Conservation (phyloP, 2,329 filamentous ascomycete genomes). For the Cladosporium sp. region DNA sequence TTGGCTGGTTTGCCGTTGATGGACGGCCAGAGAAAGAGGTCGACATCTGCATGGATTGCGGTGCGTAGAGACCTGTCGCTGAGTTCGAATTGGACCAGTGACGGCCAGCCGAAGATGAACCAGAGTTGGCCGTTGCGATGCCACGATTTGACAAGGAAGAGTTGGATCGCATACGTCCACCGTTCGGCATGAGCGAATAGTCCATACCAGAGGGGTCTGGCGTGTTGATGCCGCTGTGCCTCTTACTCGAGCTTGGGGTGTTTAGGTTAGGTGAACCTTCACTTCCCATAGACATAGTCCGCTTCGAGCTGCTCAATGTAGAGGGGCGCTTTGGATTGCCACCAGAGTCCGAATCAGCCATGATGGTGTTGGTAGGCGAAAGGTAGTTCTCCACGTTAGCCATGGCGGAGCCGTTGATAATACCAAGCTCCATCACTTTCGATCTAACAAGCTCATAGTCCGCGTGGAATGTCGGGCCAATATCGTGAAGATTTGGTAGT, state of each 20-base stretch:
- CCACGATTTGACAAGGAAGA: conserved; percentile 49
- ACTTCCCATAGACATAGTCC: conserved; percentile 35
- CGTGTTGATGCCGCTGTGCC: conserved; percentile 62
- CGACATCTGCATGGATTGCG: conserved; percentile 36
- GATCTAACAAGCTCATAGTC: conserved; percentile 76
- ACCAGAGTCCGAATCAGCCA: conserved; percentile 30
- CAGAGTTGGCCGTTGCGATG: conserved; percentile 13
- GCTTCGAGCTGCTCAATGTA: conserved; percentile 34
- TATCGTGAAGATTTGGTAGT: conserved; percentile 64
- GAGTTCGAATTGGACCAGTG: conserved; percentile 25
- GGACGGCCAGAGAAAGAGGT: conserved; percentile 38
- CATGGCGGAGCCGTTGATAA: conserved; percentile 68
- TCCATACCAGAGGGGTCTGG: conserved; percentile 18
- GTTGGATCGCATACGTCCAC: conserved; percentile 49
- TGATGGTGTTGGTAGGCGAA: conserved; percentile 45
- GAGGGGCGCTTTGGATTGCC: conserved; percentile 40
- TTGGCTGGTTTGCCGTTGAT: conserved; percentile 29
- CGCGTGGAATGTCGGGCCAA: conserved; percentile 70
- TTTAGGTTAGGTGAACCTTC: conserved; percentile 29
- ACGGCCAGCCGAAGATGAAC: conserved; percentile 30
- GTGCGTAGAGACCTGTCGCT: conserved; percentile 35
- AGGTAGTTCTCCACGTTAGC: conserved; percentile 56
- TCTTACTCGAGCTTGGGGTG: conserved; percentile 38
- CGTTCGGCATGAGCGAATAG: conserved; percentile 12
- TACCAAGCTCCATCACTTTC: conserved; percentile 64